A percentile compares a stretch with the other conserved stretches of the same genome.
These are phyloP conservation scores for Verticillium longisporum DNA, from an alignment of 2,329 filamentous ascomycete species.

Conservation along the genomic window DNA sequence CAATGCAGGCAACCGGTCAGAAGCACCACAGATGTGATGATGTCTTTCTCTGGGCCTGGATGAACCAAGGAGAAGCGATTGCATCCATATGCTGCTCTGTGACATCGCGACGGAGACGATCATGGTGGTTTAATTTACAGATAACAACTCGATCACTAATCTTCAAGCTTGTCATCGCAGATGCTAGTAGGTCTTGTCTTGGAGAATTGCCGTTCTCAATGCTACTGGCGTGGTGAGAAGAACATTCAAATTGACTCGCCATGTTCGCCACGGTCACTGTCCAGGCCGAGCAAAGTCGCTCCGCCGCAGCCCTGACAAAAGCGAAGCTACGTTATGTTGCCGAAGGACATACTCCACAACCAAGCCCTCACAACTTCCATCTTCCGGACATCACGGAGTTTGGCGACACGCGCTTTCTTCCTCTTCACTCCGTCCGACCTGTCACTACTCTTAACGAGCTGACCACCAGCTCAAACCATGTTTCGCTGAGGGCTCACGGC, in stretches of 20 bases:
- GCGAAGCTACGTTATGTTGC: not conserved
- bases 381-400: not conserved
- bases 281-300: not conserved
- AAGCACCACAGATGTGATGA: not conserved
- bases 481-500: slow-evolving; percentile 7
- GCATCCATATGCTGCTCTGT: no score
- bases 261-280: not conserved
- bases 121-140: not conserved
- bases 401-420: not conserved
- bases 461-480: not conserved
- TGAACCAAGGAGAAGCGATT: no score
- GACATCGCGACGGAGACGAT: not conserved
- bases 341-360: not conserved
- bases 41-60: no score
- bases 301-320: not conserved
- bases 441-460: not conserved
- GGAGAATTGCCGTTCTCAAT: not conserved
- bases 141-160: not conserved
- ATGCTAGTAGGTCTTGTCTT: not conserved
- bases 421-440: not conserved
- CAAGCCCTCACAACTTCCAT: not conserved
- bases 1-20: not conserved
- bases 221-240: not conserved
- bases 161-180: not conserved
- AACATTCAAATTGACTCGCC: not conserved